Conservation (phyloP, 2,329 filamentous ascomycete genomes). For the Chaetomium olivaceum region DNA sequence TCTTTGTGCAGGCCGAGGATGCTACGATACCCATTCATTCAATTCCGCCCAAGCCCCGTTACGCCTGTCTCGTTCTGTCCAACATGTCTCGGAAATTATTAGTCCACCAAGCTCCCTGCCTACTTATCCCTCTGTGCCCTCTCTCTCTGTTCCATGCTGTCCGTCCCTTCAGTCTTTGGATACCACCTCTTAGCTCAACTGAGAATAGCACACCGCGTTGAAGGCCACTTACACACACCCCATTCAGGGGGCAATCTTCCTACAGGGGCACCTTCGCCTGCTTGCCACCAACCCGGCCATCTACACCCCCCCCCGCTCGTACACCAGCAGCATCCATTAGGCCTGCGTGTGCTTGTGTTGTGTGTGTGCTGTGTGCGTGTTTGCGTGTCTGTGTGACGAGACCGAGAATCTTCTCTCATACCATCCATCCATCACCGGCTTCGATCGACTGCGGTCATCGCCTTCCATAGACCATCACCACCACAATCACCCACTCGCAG, state of each 20-base stretch:
- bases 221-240: slow-evolving; percentile 25
- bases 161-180: slow-evolving; percentile 4
- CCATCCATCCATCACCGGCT: slow-evolving; percentile 11
- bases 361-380: slow-evolving; percentile 8
- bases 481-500: slow-evolving; percentile 5
- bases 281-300: slow-evolving; percentile 10
- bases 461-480: not conserved
- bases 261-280: slow-evolving; percentile 20
- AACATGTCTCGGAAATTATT: slow-evolving; percentile 26
- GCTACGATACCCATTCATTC: slow-evolving; percentile 7
- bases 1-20: not conserved
- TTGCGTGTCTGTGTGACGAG: slow-evolving; percentile 15
- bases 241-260: slow-evolving; percentile 29
- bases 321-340: slow-evolving; percentile 9
- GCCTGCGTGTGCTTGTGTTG: slow-evolving; percentile 4
- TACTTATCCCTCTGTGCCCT: slow-evolving; percentile 25
- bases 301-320: slow-evolving; percentile 8
- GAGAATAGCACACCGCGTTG: slow-evolving; percentile 16
- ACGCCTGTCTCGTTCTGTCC: slow-evolving; percentile 22
- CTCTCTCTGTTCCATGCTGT: slow-evolving; percentile 4
- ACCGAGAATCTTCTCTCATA: not conserved
- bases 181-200: slow-evolving; percentile 2
- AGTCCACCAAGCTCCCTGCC: slow-evolving; percentile 11
- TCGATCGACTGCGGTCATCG: slow-evolving; percentile 7
- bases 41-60: slow-evolving; percentile 9